phyloP scores from a whole-genome alignment of 2,329 filamentous ascomycete species.

The Geosmithia morbida region DNA sequence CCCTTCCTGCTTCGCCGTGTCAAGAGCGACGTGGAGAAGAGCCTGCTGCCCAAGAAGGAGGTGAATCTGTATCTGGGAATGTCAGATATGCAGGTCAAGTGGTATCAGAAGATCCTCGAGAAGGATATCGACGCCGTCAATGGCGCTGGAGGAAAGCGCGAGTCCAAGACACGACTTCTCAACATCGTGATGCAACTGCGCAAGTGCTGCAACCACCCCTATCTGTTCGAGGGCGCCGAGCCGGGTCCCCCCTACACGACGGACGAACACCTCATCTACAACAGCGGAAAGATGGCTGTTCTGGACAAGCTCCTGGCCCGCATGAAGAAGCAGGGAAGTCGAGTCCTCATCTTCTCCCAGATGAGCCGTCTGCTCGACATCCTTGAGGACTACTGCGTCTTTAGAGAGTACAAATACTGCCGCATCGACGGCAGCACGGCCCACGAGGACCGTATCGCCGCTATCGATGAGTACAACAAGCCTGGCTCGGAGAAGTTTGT shows the following conservation, averaged over 20 bases:
- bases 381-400: slow-evolving; percentile 94
- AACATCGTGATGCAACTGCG: slow-evolving; percentile 99
- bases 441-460: slow-evolving; percentile 92
- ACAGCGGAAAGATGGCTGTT: slow-evolving; percentile 94
- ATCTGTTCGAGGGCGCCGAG: slow-evolving; percentile 93
- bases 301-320: slow-evolving; percentile 81
- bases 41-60: slow-evolving; percentile 91
- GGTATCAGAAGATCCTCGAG: slow-evolving; percentile 98
- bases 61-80: slow-evolving; percentile 94
- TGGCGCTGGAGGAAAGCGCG: slow-evolving; percentile 85
- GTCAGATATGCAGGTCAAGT: slow-evolving; percentile 98
- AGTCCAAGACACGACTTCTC: slow-evolving; percentile 90
- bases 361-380: slow-evolving; percentile 98
- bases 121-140: slow-evolving; percentile 99
- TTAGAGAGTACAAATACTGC: slow-evolving; percentile 89
- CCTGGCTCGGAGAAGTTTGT: slow-evolving; percentile 91
- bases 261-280: slow-evolving; percentile 87
- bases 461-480: slow-evolving; percentile 98
- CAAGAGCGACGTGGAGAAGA: slow-evolving; percentile 97
- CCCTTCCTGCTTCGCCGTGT: slow-evolving; percentile 92
- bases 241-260: slow-evolving; percentile 96
- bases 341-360: slow-evolving; percentile 97
- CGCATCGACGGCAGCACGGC: slow-evolving; percentile 94
- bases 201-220: slow-evolving; percentile 98
- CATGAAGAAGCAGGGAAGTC: slow-evolving; percentile 73